Evolutionary conservation across 192 early-diverging fungal species (phyloP), one percentile per base, ranked within the genome.

Genomic region (Geosiphon pyriformis): DNA sequence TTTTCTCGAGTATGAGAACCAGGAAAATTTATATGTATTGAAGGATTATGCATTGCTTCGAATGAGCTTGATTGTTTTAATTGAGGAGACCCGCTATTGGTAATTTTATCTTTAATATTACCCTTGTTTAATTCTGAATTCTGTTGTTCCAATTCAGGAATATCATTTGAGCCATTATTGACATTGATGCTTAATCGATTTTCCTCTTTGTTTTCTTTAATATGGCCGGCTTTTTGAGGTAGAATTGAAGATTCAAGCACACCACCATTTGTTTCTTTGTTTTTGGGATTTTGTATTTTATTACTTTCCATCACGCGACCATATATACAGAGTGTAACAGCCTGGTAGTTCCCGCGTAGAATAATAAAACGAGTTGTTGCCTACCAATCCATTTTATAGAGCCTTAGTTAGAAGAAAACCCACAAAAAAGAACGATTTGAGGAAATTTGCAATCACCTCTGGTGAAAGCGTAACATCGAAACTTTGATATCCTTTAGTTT

Each of bases 331-430:
- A 69, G 23, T 31, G 68, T 69, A n/a, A 69, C 59, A 51, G 48
- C 11, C 15, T 69, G 58, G 31, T 69, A 69, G 51, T 61, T 63
- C 33, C 68, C 68, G 1, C 68, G 58, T 15, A 69, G 30, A 23
- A 69, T 69, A 32, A 69, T 69, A 54, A 69, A 69, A 6, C 68
- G 60, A 1, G 68, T 69, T 22, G 61, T 62, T n/a, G 61, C 68
- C 68, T 69, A 35, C 37, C 37, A 42, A 42, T 6, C 37, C 37
- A 42, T 42, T 42, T 10, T 42, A 42, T 42, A 42, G 37, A 10
- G 15, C 15, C 15, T 10, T 42, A 42, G 37, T 6, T 42, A 42
- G 37, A 10, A 42, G 37, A 10, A 42, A 42, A 42, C 15, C 15
- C 6, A 42, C 22, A 57, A 15, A 57, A 12, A 22, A 22, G 15